Percentiles rank a stretch among this genome's conserved stretches.
Evolutionary conservation across 169 alveolate species (phyloP).

Genomic region (Plasmodium vinckei): DNA sequence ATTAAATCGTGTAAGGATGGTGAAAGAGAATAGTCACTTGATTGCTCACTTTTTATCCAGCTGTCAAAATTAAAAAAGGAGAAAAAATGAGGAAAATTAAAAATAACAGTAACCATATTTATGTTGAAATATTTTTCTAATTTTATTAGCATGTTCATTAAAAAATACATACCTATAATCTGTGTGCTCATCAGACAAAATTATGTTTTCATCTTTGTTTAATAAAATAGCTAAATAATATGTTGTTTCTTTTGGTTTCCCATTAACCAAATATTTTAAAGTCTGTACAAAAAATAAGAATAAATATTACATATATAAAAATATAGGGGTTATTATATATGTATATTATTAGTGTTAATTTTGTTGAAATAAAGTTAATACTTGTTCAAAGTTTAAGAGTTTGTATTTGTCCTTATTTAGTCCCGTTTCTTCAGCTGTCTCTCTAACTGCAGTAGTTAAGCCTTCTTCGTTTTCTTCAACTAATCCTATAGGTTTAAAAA

Average conservation of each 20-base stretch:
- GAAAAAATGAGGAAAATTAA: background rate
- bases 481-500: slow-evolving; percentile 62
- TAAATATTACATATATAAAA: background rate
- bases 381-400: slow-evolving; percentile 78
- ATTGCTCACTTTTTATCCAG: slow-evolving; percentile 37
- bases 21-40: slow-evolving; percentile 26
- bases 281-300: slow-evolving; percentile 34
- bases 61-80: slow-evolving; percentile 6
- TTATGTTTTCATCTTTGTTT: slow-evolving; percentile 66
- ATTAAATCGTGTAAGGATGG: slow-evolving; percentile 24
- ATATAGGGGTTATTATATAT: background rate
- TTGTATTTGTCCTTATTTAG: slow-evolving; percentile 69
- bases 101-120: slow-evolving; percentile 44
- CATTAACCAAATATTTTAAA: slow-evolving; percentile 79
- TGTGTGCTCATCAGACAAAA: slow-evolving; percentile 84
- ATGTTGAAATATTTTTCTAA: background rate
- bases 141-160: background rate
- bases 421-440: slow-evolving; percentile 85
- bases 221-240: slow-evolving; percentile 80
- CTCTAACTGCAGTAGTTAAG: slow-evolving; percentile 82
- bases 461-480: slow-evolving; percentile 80
- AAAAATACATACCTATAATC: slow-evolving; percentile 79
- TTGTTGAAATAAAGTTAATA: background rate
- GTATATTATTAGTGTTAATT: background rate
- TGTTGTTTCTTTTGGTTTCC: slow-evolving; percentile 79